Evolutionary conservation across 2,329 filamentous ascomycete species (phyloP).

Genomic region (Teratosphaeria epicoccoides): DNA sequence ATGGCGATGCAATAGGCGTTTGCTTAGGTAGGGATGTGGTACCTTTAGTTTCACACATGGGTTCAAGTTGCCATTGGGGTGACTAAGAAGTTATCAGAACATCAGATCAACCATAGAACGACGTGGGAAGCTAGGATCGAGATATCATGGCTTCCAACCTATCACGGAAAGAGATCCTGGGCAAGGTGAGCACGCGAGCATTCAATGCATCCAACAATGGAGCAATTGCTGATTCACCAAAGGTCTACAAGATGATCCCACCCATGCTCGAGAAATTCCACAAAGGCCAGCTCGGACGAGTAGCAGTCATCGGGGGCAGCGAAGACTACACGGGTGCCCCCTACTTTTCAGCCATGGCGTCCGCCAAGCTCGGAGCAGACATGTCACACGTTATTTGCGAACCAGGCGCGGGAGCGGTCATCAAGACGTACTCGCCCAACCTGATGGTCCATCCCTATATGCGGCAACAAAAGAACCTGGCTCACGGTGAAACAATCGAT

Average conservation of each 20-base stretch:
- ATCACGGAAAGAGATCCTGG: conserved; percentile 62
- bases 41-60: not conserved
- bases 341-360: conserved; percentile 97
- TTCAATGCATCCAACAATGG: not conserved
- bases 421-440: conserved; percentile 96
- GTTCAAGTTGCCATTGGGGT: too few species aligned
- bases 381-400: conserved; percentile 97
- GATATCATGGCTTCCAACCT: conserved; percentile 32
- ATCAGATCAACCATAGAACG: not conserved
- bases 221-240: not conserved
- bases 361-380: conserved; percentile 78
- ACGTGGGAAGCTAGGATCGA: not conserved
- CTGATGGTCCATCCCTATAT: conserved; percentile 97
- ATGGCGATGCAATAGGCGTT: not conserved
- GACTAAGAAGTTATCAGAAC: too few species aligned
- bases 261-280: conserved; percentile 94
- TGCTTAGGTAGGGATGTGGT: too few species aligned
- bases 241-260: conserved; percentile 67
- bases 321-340: conserved; percentile 95
- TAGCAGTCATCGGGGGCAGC: conserved; percentile 89
- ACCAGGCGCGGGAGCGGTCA: conserved; percentile 68
- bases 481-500: conserved; percentile 46
- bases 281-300: conserved; percentile 91
- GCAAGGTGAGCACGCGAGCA: conserved; percentile 46
- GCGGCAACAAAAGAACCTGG: conserved; percentile 58